phyloP scores from a whole-genome alignment of 2,329 filamentous ascomycete genomes.

The Aspergillus sp. region DNA sequence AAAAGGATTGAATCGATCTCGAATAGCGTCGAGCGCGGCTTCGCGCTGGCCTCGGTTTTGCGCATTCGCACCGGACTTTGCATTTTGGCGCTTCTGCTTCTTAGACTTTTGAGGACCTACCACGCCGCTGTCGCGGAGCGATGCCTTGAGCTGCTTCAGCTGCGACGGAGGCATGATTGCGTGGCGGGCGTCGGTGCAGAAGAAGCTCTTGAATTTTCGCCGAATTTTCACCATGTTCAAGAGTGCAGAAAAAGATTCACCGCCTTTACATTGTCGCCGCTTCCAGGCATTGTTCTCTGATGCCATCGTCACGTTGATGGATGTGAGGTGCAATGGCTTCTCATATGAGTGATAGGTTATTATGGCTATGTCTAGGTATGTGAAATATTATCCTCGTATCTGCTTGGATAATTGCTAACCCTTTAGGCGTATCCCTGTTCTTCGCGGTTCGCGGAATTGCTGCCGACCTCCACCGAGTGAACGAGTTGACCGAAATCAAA shows the following conservation, averaged over 20 bases:
- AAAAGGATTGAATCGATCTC: conserved; percentile 97
- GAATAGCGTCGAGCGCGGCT: conserved; percentile 80
- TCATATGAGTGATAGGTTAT: conserved; percentile 40
- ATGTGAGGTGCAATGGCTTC: conserved; percentile 36
- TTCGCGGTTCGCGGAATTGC: conserved; percentile 61
- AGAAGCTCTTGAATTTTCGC: conserved; percentile 22
- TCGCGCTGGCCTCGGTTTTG: conserved; percentile 78
- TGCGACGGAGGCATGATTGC: conserved; percentile 87
- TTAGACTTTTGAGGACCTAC: conserved; percentile 92
- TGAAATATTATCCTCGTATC: neutral
- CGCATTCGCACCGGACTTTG: conserved; percentile 67
- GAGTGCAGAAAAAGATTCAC: conserved; percentile 31
- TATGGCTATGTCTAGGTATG: conserved; percentile 47
- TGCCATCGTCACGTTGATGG: conserved; percentile 1
- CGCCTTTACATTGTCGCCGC: conserved; percentile 37
- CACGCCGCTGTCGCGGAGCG: conserved; percentile 85
- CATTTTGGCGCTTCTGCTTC: conserved; percentile 81
- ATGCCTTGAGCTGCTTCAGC: conserved; percentile 92
- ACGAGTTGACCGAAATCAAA: conserved; percentile 62
- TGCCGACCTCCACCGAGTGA: conserved; percentile 51
- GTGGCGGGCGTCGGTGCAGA: conserved; percentile 19
- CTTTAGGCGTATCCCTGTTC: conserved; percentile 48
- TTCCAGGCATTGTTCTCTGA: conserved; percentile 4
- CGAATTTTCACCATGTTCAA: too few relatives aligned
- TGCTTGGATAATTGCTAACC: conserved; percentile 8